Percentiles rank a stretch among this genome's conserved stretches.
Evolutionary conservation across 2,329 filamentous ascomycete species (phyloP).

Genomic region (Paradendryphiella salina): DNA sequence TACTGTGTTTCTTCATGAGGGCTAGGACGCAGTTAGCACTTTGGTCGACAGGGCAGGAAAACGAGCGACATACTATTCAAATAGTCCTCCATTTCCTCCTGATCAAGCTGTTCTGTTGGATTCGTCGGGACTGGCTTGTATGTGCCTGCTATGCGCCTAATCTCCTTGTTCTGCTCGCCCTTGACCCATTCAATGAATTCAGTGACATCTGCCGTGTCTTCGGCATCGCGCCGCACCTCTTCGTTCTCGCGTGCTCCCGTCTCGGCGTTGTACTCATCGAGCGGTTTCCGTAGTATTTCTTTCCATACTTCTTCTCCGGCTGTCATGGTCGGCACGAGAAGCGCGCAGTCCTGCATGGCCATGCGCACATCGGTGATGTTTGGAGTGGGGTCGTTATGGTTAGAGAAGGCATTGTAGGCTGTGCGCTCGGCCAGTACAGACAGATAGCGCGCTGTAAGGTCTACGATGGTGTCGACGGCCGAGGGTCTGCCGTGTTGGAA

Average conservation of each 20-base stretch:
- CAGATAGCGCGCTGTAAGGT: constrained; percentile 82
- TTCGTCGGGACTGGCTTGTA: constrained; percentile 46
- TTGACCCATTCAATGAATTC: constrained; percentile 79
- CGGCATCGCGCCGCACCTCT: constrained; percentile 57
- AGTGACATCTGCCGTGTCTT: constrained; percentile 77
- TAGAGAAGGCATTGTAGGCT: constrained; percentile 70
- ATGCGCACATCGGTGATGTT: constrained; percentile 79
- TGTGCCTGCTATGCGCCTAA: constrained; percentile 77
- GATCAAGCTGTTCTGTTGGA: constrained; percentile 54
- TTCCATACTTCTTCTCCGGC: constrained; percentile 69
- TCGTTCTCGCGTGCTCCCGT: constrained; percentile 49
- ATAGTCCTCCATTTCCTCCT: constrained; percentile 53
- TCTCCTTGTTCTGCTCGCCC: constrained; percentile 75
- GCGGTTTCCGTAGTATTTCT: constrained; percentile 53
- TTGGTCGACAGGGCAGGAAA: neutral
- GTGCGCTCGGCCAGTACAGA: constrained; percentile 72
- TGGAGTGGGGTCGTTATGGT: constrained; percentile 66
- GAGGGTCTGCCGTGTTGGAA: constrained; percentile 81
- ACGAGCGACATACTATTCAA: constrained; percentile 45
- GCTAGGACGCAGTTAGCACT: constrained; percentile 52
- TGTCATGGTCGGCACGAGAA: constrained; percentile 69
- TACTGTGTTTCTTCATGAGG: constrained; percentile 90
- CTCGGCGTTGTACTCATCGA: constrained; percentile 49
- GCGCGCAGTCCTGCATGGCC: constrained; percentile 80
- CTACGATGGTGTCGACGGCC: constrained; percentile 84